phyloP scores from a whole-genome alignment of 768 basidiomycete genomes.

The Suillus discolor region DNA sequence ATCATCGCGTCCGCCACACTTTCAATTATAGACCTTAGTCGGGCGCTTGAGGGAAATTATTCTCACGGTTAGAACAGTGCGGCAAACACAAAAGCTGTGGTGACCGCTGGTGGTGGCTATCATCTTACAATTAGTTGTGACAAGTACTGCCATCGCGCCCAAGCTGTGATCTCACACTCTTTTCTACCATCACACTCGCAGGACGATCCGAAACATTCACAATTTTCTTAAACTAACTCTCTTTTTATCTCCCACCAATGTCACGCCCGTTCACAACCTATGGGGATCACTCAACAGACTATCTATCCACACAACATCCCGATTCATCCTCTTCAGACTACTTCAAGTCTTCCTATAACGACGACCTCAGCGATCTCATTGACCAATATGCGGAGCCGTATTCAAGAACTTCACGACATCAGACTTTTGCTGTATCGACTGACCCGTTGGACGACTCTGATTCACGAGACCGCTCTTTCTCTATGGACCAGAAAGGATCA shows the following conservation, averaged over 20 bases:
- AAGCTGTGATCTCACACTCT: slow-evolving; percentile 9
- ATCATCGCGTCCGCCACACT: background rate
- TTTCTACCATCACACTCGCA: slow-evolving; percentile 26
- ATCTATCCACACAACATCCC: slow-evolving; percentile 24
- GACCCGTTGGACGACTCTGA: slow-evolving; percentile 28
- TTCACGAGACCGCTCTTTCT: slow-evolving; percentile 46
- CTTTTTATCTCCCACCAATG: slow-evolving; percentile 24
- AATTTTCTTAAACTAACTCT: slow-evolving; percentile 19
- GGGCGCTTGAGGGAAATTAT: slow-evolving; percentile 3
- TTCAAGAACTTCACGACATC: slow-evolving; percentile 51
- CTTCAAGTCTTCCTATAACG: slow-evolving; percentile 67
- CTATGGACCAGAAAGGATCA: slow-evolving; percentile 47
- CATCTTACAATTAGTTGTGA: background rate
- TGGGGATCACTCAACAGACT: slow-evolving; percentile 36
- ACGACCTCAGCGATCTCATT: slow-evolving; percentile 48
- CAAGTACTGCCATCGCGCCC: slow-evolving; percentile 1
- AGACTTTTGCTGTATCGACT: slow-evolving; percentile 59
- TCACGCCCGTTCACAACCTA: slow-evolving; percentile 22
- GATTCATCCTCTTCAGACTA: slow-evolving; percentile 38
- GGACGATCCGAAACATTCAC: slow-evolving; percentile 24
- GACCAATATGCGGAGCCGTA: slow-evolving; percentile 70
- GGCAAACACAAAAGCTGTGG: slow-evolving; percentile 3
- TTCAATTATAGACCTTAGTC: background rate
- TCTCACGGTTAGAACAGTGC: slow-evolving; percentile 3
- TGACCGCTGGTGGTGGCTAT: background rate